Conservation (phyloP, 2,329 filamentous ascomycete species). For the Paecilomyces variotii region DNA sequence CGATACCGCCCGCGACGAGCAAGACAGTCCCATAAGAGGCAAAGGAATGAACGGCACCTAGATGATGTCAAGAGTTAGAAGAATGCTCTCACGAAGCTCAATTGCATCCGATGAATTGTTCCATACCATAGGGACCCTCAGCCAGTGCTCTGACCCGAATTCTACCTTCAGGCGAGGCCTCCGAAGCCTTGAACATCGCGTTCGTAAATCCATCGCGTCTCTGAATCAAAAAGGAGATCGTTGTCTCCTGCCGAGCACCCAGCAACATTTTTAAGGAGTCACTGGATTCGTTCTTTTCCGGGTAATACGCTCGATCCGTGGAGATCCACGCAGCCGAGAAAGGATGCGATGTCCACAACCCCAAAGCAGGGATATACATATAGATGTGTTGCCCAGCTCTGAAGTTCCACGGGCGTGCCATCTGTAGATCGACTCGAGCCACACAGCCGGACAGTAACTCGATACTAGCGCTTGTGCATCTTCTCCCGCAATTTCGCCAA, state of each 20-base stretch:
- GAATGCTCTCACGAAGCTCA: background rate
- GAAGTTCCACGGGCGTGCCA: constrained; percentile 24
- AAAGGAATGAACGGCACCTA: constrained; percentile 23
- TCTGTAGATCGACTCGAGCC: constrained; percentile 36
- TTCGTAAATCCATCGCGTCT: constrained; percentile 26
- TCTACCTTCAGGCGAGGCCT: constrained; percentile 15
- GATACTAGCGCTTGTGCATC: constrained; percentile 43
- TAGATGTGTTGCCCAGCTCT: constrained; percentile 47
- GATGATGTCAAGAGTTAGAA: background rate
- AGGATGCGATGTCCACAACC: constrained; percentile 35
- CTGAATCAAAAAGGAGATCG: constrained; percentile 26
- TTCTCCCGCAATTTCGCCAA: constrained; percentile 44
- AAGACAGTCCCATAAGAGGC: constrained; percentile 26
- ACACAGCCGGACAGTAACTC: constrained; percentile 50
- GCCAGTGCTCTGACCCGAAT: constrained; percentile 22
- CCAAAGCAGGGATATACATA: constrained; percentile 45
- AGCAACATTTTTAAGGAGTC: constrained; percentile 22
- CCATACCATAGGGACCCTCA: constrained; percentile 28
- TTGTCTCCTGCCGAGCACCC: constrained; percentile 16
- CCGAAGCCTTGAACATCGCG: constrained; percentile 20
- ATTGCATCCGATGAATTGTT: background rate
- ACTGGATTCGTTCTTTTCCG: constrained; percentile 21
- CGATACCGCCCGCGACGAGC: constrained; percentile 29
- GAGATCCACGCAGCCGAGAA: constrained; percentile 36
- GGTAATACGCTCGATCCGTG: constrained; percentile 5